Evolutionary conservation across 495 filamentous ascomycete species (phyloP), one percentile per base, ranked within the genome.

Genomic region (Clavariopsis aquatica): DNA sequence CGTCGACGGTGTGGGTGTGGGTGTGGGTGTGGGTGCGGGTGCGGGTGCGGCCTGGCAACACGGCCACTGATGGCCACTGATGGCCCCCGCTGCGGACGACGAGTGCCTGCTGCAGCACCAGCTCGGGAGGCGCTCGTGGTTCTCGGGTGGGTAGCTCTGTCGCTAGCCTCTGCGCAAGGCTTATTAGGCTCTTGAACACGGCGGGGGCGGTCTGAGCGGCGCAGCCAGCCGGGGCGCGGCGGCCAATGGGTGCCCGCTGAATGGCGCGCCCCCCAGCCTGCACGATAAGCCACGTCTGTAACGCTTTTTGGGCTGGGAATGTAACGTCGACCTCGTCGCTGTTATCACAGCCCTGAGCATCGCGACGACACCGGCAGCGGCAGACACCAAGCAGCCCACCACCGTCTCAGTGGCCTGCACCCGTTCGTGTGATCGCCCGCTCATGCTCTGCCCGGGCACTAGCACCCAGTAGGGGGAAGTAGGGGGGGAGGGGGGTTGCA

Each of bases 81-180:
- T n/a, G n/a, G n/a, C n/a, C n/a, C n/a, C n/a, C n/a, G n/a, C n/a
- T n/a, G n/a, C n/a, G n/a, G n/a, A n/a, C 20, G 20, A 23, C 9
- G 49, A 28, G 41, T 24, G n/a, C 56, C 36, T 46, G 52, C 43
- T 19, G 59, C 28, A 49, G 54, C 63, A 55, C 20, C 34, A 46
- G 27, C 31, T 65, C 62, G 54, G 62, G 55, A 59, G 52, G 62
- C 60, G 62, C 47, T 56, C 20, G 52, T n/a, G 29, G 17, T 56
- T 22, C 7, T 53, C 26, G 51, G 51, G 43, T 27, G 41, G 17
- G 23, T 24, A 26, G n/a, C n/a, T 15, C n/a, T 17, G 8, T n/a
- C 38, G 12, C 38, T 15, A 43, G 38, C 38, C 38, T 43, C 5
- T n/a, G 9, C 38, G 3, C 38, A 43, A 43, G 4, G 38, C 38